Evolutionary conservation across 257 asterid genomes (phyloP), one percentile per base, ranked within the genome.

Genomic region (Solanum pennellii): DNA sequence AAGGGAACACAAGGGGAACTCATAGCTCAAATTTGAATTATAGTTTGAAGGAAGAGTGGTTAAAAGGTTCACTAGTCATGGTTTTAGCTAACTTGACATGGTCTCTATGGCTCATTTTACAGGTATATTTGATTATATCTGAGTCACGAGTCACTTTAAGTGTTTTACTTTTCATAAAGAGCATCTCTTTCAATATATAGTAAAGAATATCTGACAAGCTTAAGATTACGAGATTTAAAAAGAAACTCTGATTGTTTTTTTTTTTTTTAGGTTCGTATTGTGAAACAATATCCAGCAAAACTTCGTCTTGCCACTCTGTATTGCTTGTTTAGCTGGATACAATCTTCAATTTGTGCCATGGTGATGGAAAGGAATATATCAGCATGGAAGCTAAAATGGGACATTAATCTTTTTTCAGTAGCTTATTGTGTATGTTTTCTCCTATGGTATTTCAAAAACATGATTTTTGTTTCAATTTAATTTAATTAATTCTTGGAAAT

Each of bases 101-200:
- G 97, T 91, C 95, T n/a, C 75, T 89, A 20, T 94, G 96, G 97
- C 91, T 92, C 76, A 94, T 94, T 66, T 83, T 92, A 88, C 96
- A 92, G 97, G 98, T 94, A 65, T 23, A 62, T 23, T n/a, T 62
- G 7, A 11, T 44, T 73, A 73, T 6, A 73, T 85, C 68, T 21
- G 11, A 3, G 10, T 12, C 47, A 42, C 21, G n/a, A 21, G 13
- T 59, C 13, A 59, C 21, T 59, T 62, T 12, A 62, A n/a, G 31
- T 62, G 31, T 23, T 15, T 62, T 23, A 62, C 31, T 62, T 62
- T 10, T 1, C 31, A 23, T 23, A 12, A 4, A 5, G 18, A 47
- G 9, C 6, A 4, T 25, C 5, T 12, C 0, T 25, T 25, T 25
- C 9, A 23, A 59, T 59, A 59, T 7, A 3, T 59, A 20, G 12